Evolutionary conservation across 768 basidiomycete species (phyloP), one percentile per base, ranked within the genome.

Genomic region (Daedalea quercina): DNA sequence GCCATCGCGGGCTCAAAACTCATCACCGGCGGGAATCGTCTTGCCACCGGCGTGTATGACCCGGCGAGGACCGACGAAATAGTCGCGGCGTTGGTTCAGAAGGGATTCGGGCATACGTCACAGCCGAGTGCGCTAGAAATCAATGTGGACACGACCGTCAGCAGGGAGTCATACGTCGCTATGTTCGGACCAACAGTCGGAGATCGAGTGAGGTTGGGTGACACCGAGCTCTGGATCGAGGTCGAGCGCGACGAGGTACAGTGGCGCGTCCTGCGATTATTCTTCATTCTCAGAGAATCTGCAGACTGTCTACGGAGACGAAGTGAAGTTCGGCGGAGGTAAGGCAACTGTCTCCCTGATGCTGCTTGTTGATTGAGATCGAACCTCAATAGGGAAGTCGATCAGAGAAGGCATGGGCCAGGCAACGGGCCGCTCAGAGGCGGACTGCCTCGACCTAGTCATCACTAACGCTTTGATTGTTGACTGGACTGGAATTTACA

Each of bases 391-490:
- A 91, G 90, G 94, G 17, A 97, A 98, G 70, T 80, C 86, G 1
- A 89, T 98, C 48, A 85, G 95, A 22, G 96, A 98, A 62, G 96
- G 96, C 4, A 95, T 96, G 89, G 96, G 94, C 8, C 94, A 98
- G 66, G 85, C 85, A 0, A 89, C 87, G 1, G 82, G 88, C 57
- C 72, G 82, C 12, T 74, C 80, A 0, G 79, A 87, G 9, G 58
- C 63, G 0, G 84, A 90, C 45, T 77, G 84, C 0, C 78, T 98
- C 44, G 95, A 99, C 65, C 78, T 96, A 22, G 85, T 97, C 52
- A 93, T 99, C 65, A 98, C 93, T 40, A 98, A 96, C 63, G 93
- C 90, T 1, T 75, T 99, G 47, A 86, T 99, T 57, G 70, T 99
- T 35, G 94, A 99, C 66, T 97, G 91, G 90, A 82, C 81, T 26